Evolutionary conservation across 257 asterid species (phyloP).

Genomic region (Solanum sejunctum): DNA sequence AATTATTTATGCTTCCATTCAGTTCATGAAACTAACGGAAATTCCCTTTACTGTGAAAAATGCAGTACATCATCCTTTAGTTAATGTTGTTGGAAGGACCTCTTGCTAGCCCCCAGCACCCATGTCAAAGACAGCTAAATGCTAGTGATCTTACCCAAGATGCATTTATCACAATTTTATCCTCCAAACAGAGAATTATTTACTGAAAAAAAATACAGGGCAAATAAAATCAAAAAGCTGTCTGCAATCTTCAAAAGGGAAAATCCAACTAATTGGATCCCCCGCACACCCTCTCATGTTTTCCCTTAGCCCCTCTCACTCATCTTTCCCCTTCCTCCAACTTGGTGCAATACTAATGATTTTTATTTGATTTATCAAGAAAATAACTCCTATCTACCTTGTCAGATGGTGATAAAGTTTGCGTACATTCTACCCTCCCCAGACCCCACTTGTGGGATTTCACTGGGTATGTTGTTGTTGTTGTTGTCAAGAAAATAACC

Average conservation of each 20-base stretch:
- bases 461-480: too few relatives aligned
- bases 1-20: neutral
- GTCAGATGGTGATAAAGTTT: too few relatives aligned
- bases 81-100: neutral
- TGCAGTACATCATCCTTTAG: neutral
- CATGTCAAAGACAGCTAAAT: neutral
- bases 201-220: neutral
- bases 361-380: neutral
- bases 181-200: neutral
- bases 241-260: neutral
- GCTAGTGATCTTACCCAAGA: neutral
- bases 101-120: neutral
- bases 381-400: too few relatives aligned
- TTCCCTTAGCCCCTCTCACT: neutral
- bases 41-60: neutral
- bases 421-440: too few relatives aligned
- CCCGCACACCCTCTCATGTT: neutral
- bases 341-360: neutral
- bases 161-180: neutral
- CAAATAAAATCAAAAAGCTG: neutral
- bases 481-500: neutral
- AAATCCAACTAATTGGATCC: neutral
- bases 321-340: neutral
- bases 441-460: too few relatives aligned
- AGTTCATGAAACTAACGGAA: neutral